Percentiles rank a stretch among this genome's conserved stretches.
Evolutionary conservation across 805 yeast species (phyloP).

Genomic region (Metschnikowia matae): DNA sequence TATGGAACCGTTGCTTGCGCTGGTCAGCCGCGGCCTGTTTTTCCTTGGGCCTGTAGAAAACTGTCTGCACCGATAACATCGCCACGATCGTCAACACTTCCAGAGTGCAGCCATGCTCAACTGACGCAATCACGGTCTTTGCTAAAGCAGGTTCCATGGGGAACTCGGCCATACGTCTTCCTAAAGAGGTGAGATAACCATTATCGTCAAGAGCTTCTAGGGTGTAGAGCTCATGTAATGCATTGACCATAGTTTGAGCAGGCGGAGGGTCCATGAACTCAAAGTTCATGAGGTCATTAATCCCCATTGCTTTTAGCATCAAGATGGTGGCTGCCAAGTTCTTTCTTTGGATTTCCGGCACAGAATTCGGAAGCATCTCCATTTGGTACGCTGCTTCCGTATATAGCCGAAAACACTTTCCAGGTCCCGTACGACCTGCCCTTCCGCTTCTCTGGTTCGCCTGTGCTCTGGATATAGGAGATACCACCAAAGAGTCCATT

Average conservation of each 20-base stretch:
- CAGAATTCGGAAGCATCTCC: conserved; percentile 75
- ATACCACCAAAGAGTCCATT: conserved; percentile 80
- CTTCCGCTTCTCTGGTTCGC: conserved; percentile 95
- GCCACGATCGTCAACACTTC: conserved; percentile 81
- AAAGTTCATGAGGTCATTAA: conserved; percentile 70
- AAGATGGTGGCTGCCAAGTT: conserved; percentile 80
- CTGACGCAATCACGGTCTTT: conserved; percentile 70
- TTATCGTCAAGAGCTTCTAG: conserved; percentile 78
- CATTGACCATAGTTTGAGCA: conserved; percentile 63
- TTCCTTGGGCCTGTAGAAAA: conserved; percentile 78
- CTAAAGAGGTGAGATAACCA: conserved; percentile 71
- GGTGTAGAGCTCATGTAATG: conserved; percentile 79
- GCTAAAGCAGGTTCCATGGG: conserved; percentile 93
- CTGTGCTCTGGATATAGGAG: conserved; percentile 91
- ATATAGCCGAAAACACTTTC: conserved; percentile 87
- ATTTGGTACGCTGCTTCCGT: conserved; percentile 74
- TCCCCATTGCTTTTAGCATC: conserved; percentile 88
- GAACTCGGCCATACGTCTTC: conserved; percentile 84
- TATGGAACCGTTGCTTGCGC: conserved; percentile 67
- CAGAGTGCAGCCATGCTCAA: conserved; percentile 66
- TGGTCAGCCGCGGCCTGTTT: conserved; percentile 73
- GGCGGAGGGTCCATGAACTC: conserved; percentile 94
- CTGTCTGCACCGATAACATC: conserved; percentile 84
- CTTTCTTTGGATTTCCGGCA: conserved; percentile 90
- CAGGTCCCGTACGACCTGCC: conserved; percentile 97